Base-by-base conservation (phyloP, 805 yeast genomes). In the Candida arabinofermentans region DNA sequence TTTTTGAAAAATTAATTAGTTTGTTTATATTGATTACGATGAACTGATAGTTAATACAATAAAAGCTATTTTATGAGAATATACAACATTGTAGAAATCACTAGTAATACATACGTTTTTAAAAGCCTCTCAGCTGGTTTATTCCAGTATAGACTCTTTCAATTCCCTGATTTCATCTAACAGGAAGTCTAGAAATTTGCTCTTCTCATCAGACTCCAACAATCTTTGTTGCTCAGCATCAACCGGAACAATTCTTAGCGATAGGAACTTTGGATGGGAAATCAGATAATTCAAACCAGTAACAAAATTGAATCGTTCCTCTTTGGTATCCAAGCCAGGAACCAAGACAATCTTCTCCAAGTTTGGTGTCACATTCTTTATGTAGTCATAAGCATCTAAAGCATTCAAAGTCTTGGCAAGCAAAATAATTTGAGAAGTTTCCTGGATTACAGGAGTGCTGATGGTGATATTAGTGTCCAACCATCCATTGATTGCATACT, bases 191-290 rank as follows among this genome's bases (percentile, higher is more conserved):
- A 76, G 75, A 41, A 80, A 69, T 18, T 64, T 62, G 3, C 57
- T 49, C 36, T 63, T 67, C 17, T 62, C 77, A 3, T 75, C 80
- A 7, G 58, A 46, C 41, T 78, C 81, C 29, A 79, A 61, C 8
- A 75, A 48, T 31, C 74, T 69, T 52, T 78, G 84, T 50, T 86
- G 93, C 36, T 84, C 91, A 2, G 68, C 37, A 10, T 81, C 75
- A 2, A 82, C 73, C 3, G 90, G 77, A 2, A 74, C 69, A 3
- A 86, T 71, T 50, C 93, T 68, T 5, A 90, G 75, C 5, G 85
- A 73, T 46, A 90, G 66, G 51, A 81, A 89, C 60, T 87, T 88
- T 12, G 96, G 96, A 62, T 90, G 97, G 22, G 90, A 82, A 47
- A 87, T 70, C 31, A 90, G 70, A 50, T 87, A 86, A 41, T 77